Conservation (phyloP, 345 rosid genomes). For the Carallia pectinifolia region DNA sequence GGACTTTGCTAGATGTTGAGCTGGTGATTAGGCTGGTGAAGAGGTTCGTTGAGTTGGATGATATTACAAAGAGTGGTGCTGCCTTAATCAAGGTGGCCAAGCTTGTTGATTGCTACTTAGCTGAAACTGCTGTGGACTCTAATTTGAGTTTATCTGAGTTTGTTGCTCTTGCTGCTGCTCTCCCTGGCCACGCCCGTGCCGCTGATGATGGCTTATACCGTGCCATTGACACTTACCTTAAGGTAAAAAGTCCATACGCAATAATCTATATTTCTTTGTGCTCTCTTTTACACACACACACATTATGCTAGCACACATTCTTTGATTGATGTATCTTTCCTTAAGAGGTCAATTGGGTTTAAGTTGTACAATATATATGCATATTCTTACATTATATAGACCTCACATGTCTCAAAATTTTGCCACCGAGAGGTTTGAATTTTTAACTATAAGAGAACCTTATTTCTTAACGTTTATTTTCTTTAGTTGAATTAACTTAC, state of each 20-base stretch:
- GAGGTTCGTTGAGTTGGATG: slow-evolving; percentile 51
- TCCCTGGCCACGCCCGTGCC: slow-evolving; percentile 72
- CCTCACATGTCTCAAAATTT: too few species aligned
- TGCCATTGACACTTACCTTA: slow-evolving; percentile 84
- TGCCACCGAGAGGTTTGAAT: too few species aligned
- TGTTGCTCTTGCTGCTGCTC: slow-evolving; percentile 53
- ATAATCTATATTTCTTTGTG: neutral
- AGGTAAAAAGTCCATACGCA: slow-evolving; percentile 37
- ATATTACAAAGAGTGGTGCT: slow-evolving; percentile 45
- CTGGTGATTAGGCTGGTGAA: slow-evolving; percentile 62
- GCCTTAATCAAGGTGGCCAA: slow-evolving; percentile 68
- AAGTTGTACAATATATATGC: too few species aligned
- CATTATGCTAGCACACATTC: neutral
- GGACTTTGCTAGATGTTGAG: slow-evolving; percentile 74
- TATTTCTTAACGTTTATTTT: too few species aligned
- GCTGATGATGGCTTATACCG: slow-evolving; percentile 75
- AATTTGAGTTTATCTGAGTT: slow-evolving; percentile 55
- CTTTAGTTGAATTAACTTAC: too few species aligned
- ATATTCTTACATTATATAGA: too few species aligned
- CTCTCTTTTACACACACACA: neutral
- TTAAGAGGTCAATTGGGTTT: neutral
- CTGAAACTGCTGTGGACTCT: slow-evolving; percentile 65
- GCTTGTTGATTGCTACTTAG: slow-evolving; percentile 76
- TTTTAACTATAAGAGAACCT: too few species aligned
- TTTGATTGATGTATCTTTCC: neutral